Evolutionary conservation across 1,284 basidiomycete genomes (phyloP), one percentile per base, ranked within the genome.

Genomic region (Flammula alnicola): DNA sequence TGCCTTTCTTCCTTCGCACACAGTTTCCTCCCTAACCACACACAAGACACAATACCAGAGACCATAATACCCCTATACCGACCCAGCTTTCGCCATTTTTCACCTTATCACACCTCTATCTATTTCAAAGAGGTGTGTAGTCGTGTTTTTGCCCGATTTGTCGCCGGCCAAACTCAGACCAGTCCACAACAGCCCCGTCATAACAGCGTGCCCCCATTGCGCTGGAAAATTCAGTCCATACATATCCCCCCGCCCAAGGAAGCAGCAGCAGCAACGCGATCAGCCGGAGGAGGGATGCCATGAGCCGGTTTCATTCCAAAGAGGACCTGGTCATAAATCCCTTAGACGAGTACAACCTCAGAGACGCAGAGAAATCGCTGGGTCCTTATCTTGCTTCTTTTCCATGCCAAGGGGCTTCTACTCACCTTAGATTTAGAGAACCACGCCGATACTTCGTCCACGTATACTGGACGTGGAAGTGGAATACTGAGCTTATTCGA

Each of bases 321-420:
- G 64, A 63, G 53, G 64, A 58, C 44, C 36, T 46, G 35, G 44
- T 38, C 41, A 55, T 51, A 48, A 56, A 56, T 37, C 45, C 47
- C 22, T 25, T 44, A 49, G 57, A 56, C 47, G 52, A 54, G 17
- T 58, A 58, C 57, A 47, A 42, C 55, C 23, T 62, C 32, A 53
- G 57, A 23, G 61, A 64, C 48, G 58, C 62, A 40, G 66, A 65
- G 53, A 70, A 69, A 57, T 65, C 68, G 23, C 46, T 66, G 46
- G 65, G 69, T 61, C 33, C 44, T 53, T 38, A 25, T 30, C 16
- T 17, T 14, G 16, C n/a, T 44, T 38, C 23, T 27, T 29, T 17
- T 14, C 16, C 30, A 26, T 26, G 25, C 33, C 20, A 30, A 37
- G 12, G 32, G 12, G 16, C 29, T 27, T 42, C 11, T 39, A 16